phyloP scores from a whole-genome alignment of 148 eudicot species.

The Rhododendron vialii region DNA sequence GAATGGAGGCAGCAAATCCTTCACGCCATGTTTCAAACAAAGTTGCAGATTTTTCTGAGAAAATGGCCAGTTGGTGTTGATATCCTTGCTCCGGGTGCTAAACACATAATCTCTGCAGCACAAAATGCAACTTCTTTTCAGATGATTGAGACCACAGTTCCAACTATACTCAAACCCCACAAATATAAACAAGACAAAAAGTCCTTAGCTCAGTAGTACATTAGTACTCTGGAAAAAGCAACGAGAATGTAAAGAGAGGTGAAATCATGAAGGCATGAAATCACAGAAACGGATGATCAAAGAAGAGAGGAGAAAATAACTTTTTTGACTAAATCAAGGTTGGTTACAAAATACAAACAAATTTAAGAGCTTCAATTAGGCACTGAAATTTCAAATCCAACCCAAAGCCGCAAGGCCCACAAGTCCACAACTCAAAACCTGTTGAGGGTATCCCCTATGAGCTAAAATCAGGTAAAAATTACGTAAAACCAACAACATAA shows the following conservation, averaged over 20 bases:
- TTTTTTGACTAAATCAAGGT: not conserved
- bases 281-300: slow-evolving; percentile 1
- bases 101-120: slow-evolving; percentile 73
- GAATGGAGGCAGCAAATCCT: slow-evolving; percentile 77
- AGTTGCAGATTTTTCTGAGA: slow-evolving; percentile 64
- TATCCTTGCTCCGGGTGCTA: slow-evolving; percentile 60
- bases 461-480: not conserved
- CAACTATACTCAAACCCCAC: not conserved
- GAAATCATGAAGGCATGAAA: slow-evolving; percentile 8
- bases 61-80: slow-evolving; percentile 78
- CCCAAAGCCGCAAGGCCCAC: not conserved
- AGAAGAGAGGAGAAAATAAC: not conserved
- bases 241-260: not conserved
- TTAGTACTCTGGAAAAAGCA: not conserved
- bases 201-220: not conserved
- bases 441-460: not conserved
- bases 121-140: slow-evolving; percentile 8
- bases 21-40: slow-evolving; percentile 65
- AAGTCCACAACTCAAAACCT: not conserved
- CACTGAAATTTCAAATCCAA: not conserved
- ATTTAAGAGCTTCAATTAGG: slow-evolving; percentile 4
- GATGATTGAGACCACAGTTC: not conserved
- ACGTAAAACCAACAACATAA: not conserved
- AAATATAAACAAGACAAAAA: not conserved
- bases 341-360: not conserved